Percentiles rank a stretch among this genome's conserved stretches.
These are phyloP conservation scores for Claviceps africana DNA, from an alignment of 2,329 filamentous ascomycete genomes.

Conservation along the genomic window DNA sequence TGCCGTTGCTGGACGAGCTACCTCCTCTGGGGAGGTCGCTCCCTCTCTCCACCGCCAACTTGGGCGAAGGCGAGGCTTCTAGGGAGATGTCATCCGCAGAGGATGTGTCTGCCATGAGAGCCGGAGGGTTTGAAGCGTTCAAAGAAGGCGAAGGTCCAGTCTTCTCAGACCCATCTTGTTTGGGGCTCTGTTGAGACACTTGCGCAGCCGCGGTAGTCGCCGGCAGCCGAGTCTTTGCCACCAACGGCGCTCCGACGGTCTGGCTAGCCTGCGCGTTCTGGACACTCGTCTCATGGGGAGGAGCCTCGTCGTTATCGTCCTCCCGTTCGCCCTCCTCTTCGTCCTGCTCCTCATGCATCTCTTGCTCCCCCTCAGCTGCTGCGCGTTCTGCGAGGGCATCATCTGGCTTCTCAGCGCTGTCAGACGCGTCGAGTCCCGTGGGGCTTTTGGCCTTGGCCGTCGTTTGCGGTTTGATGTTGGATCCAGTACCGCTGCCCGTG, in stretches of 20 bases:
- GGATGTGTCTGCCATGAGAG: slow-evolving; percentile 55
- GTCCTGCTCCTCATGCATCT: slow-evolving; percentile 4
- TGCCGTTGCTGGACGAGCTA: slow-evolving; percentile 22
- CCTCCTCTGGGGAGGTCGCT: slow-evolving; percentile 24
- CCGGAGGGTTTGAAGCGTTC: slow-evolving; percentile 41
- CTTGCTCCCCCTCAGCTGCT: not conserved
- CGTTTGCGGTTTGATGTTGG: slow-evolving; percentile 40
- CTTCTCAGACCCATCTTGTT: slow-evolving; percentile 11
- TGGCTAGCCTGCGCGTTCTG: not conserved
- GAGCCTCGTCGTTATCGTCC: not conserved
- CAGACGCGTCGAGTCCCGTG: slow-evolving; percentile 57
- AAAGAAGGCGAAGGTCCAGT: slow-evolving; percentile 10
- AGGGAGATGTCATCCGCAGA: slow-evolving; percentile 55
- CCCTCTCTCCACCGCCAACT: slow-evolving; percentile 36
- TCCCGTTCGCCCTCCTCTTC: slow-evolving; percentile 1
- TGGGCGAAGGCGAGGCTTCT: slow-evolving; percentile 50
- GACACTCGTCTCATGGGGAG: not conserved
- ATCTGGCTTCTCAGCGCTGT: slow-evolving; percentile 35
- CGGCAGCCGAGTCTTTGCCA: slow-evolving; percentile 5
- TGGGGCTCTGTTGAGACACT: slow-evolving; percentile 5
- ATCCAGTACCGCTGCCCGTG: slow-evolving; percentile 20
- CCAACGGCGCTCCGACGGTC: not conserved
- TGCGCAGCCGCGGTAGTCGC: slow-evolving; percentile 17
- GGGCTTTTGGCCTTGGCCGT: slow-evolving; percentile 37
- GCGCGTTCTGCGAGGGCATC: slow-evolving; percentile 19